Evolutionary conservation across 495 filamentous ascomycete genomes (phyloP), one percentile per base, ranked within the genome.

Genomic region (Penicillium malachiteum): DNA sequence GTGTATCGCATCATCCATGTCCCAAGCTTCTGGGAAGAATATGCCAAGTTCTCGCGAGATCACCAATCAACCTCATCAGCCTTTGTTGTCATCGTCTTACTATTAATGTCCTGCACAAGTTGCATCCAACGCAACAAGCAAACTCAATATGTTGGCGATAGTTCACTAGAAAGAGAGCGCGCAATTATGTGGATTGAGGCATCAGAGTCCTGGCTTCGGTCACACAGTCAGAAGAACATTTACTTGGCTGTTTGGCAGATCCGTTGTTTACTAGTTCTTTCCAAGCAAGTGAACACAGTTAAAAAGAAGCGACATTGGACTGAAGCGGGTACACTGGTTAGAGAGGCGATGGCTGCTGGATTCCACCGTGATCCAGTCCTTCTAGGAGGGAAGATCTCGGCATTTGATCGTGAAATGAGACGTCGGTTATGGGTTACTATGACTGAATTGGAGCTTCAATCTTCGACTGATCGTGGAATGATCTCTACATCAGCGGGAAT

Each of bases 401-500:
- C 70, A 0, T 66, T 85, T 26, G 76, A 80, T 14, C 71, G 73
- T 21, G 82, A 85, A 54, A 56, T 84, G 45, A 71, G 82, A 9
- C 70, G 83, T 35, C 66, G 83, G 31, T 55, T 85, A 12, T 86
- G 83, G 83, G 71, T 71, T 7, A 84, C 81, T 3, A 78, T 86
- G 10, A 56, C 79, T 6, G 83, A 86, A 47, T 55, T 85, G 44
- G 64, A 68, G 37, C 58, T 82, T 3, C 83, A 84, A 56, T 67
- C 78, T 1, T 77, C 78, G 2, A 57, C 82, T 1, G 79, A 81
- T 41, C 72, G 80, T 0, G 82, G 72, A n/a, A 79, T 81, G 75
- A 74, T 76, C 2, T 79, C 80, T 2, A 70, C 69, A 26, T 74
- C 82, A 5, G 77, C 76, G 0, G 64, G 72, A 12, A 63, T 79